A percentile compares a stretch with the other conserved stretches of the same genome.
phyloP scores from a whole-genome alignment of 2,329 filamentous ascomycete genomes.

The Apiospora aurea region DNA sequence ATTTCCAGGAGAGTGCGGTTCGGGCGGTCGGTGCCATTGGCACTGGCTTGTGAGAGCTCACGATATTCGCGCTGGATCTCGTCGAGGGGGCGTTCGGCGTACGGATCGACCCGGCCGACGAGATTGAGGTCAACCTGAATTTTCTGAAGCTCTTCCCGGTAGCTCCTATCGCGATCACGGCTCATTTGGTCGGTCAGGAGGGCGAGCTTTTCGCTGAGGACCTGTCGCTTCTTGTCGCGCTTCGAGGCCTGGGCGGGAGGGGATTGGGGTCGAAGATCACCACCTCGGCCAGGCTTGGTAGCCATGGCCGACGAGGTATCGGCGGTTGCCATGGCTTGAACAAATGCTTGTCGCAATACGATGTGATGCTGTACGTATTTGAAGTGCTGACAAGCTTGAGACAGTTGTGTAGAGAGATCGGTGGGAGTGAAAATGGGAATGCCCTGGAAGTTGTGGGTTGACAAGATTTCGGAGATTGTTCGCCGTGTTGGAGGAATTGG shows the following conservation, averaged over 20 bases:
- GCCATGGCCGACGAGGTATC: conserved; percentile 18
- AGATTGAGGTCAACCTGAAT: conserved; percentile 69
- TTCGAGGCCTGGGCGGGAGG: conserved; percentile 62
- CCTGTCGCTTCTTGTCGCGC: conserved; percentile 87
- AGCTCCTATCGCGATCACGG: conserved; percentile 81
- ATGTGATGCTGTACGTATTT: not conserved
- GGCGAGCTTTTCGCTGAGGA: conserved; percentile 79
- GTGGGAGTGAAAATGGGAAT: conserved; percentile 3
- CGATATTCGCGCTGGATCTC: conserved; percentile 51
- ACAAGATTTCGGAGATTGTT: conserved; percentile 19
- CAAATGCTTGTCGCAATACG: not conserved
- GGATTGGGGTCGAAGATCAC: conserved; percentile 15
- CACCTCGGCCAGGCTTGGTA: conserved; percentile 15
- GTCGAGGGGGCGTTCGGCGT: conserved; percentile 60
- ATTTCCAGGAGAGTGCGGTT: conserved; percentile 70
- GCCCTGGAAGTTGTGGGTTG: conserved; percentile 14
- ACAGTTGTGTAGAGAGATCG: not conserved
- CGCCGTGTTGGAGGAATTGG: not conserved
- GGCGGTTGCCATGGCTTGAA: conserved; percentile 21
- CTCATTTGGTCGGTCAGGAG: conserved; percentile 80
- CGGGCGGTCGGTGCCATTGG: conserved; percentile 45
- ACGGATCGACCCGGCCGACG: conserved; percentile 73
- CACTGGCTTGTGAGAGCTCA: conserved; percentile 45
- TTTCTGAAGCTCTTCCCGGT: conserved; percentile 87
- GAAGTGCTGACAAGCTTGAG: not conserved